Conservation (phyloP, 331 rosid genomes). For the Malus hybrid region DNA sequence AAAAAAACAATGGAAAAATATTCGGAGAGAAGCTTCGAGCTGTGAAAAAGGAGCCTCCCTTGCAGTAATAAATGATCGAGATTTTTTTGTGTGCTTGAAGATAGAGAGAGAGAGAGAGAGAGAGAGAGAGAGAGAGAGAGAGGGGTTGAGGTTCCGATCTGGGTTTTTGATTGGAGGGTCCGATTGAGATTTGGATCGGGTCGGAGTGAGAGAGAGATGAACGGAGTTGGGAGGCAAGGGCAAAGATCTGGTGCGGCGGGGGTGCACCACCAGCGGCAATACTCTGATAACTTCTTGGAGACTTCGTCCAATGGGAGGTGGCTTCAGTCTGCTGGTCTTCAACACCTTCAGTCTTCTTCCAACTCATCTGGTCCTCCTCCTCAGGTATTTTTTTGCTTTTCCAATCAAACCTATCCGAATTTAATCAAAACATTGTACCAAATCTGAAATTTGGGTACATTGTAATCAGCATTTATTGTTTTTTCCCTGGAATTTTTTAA, state of each 20-base stretch:
- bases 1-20: background rate
- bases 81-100: background rate
- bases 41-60: background rate
- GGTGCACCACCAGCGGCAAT: conserved; percentile 83
- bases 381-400: conserved; percentile 11
- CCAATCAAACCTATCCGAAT: background rate
- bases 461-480: background rate
- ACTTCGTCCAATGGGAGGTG: conserved; percentile 71
- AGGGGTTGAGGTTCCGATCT: conserved; percentile 20
- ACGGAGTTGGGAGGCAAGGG: conserved; percentile 75
- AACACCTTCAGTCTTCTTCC: conserved; percentile 67
- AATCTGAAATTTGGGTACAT: background rate
- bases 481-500: background rate
- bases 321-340: conserved; percentile 96
- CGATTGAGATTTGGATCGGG: conserved; percentile 11
- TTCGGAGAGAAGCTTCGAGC: background rate
- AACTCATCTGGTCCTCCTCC: conserved; percentile 35
- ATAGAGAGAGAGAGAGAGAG: background rate
- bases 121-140: background rate
- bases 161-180: background rate
- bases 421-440: background rate
- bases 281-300: conserved; percentile 82
- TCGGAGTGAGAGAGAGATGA: conserved; percentile 38
- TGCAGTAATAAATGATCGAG: background rate
- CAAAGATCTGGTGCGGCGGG: conserved; percentile 80